Evolutionary conservation across 345 rosid genomes (phyloP), one percentile per base, ranked within the genome.

Genomic region (Acer campestre): DNA sequence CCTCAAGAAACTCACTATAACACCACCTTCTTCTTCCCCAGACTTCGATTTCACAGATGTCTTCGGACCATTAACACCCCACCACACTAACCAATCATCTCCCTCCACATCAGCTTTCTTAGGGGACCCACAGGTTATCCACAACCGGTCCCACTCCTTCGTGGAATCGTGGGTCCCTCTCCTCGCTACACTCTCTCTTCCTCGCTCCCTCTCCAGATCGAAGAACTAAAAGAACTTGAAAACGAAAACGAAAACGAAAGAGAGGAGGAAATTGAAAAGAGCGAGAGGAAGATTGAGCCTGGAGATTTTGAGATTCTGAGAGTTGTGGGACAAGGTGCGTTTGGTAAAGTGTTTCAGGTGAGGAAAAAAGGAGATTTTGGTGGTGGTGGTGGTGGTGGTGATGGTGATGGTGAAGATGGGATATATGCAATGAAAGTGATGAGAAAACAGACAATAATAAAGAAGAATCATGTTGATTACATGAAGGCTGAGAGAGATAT

Each of bases 401-500:
- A 16, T 18, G 82, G 55, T 42, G 67, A 23, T 22, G 64, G 64
- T 10, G 83, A 82, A 11, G 95, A 91, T 84, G 93, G 93, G 77
- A 79, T 91, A 63, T 91, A 76, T 76, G 93, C 93, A 1, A 91
- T 91, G 92, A 91, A 91, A 82, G 95, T 91, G 59, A 91, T 91
- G 95, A 87, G 88, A 78, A 91, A 91, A 64, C 88, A 87, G 5
- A 82, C 80, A 25, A 89, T 91, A 20, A 89, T 91, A 17, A 89
- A 84, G 82, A 91, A 89, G 87, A 89, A 89, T 68, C 95, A 91
- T 80, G 90, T 89, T 3, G 95, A 89, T 77, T 91, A 91, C 80
- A 91, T 89, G 93, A 91, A 81, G 71, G 93, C 95, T 31, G 95
- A 89, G 84, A 81, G 92, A 79, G 91, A 91, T 80, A 89, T 91